Conservation (phyloP, 2,329 filamentous ascomycete species). For the Ceratocystis lukuohia region DNA sequence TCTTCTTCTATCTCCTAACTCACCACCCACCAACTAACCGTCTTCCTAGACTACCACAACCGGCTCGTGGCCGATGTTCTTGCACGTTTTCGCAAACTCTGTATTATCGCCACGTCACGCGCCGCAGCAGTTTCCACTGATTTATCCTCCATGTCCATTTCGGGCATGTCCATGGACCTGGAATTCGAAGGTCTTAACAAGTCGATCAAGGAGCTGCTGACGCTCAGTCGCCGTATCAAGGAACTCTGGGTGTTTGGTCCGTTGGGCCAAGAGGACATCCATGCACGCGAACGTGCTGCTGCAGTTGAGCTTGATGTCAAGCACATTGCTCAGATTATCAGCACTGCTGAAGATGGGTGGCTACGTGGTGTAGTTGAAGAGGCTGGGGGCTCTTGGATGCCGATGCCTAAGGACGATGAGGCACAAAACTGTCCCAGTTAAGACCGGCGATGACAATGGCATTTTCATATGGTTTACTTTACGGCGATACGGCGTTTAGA, state of each 20-base stretch:
- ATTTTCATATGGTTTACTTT: no score
- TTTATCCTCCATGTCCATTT: constrained; percentile 32
- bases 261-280: constrained; percentile 29
- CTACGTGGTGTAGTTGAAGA: constrained; percentile 28
- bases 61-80: constrained; percentile 34
- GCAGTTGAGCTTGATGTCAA: constrained; percentile 8
- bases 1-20: background rate
- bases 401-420: constrained; percentile 21
- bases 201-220: constrained; percentile 34
- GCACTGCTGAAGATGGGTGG: constrained; percentile 26
- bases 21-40: constrained; percentile 13
- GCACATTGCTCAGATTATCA: constrained; percentile 17
- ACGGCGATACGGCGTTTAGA: background rate
- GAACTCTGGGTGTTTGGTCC: constrained; percentile 35
- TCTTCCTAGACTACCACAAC: constrained; percentile 31
- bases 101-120: constrained; percentile 30
- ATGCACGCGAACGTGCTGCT: constrained; percentile 27
- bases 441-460: background rate
- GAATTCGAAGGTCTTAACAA: constrained; percentile 34
- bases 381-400: constrained; percentile 29
- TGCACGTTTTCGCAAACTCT: constrained; percentile 32
- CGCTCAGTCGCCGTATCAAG: constrained; percentile 33
- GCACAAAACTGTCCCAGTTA: background rate
- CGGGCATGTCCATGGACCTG: constrained; percentile 33
- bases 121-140: constrained; percentile 32